Evolutionary conservation across 2,329 filamentous ascomycete genomes (phyloP).

Genomic region (Venturia carpophila): DNA sequence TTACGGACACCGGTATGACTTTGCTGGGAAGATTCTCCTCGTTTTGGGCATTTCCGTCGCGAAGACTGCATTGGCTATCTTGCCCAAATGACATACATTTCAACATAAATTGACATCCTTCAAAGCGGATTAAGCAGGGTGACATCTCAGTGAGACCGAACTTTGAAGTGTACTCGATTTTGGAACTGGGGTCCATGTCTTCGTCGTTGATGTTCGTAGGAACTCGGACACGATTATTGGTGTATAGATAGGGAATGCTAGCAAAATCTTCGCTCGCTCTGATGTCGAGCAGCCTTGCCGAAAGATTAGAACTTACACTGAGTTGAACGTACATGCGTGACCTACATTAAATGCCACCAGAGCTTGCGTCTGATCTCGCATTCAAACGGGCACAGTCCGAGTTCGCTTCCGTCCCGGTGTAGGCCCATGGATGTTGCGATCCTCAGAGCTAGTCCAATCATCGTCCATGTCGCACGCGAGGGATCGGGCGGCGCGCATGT

Average conservation of each 20-base stretch:
- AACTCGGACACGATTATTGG: slow-evolving; percentile 23
- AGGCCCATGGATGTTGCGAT: slow-evolving; percentile 28
- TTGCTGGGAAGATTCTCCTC: not conserved
- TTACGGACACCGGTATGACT: not conserved
- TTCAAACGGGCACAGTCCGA: slow-evolving; percentile 23
- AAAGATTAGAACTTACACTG: too few relatives aligned
- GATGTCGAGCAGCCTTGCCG: slow-evolving; percentile 23
- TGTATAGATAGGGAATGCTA: slow-evolving; percentile 24
- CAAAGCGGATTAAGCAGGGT: slow-evolving; percentile 19
- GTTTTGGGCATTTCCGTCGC: not conserved
- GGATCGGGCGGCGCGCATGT: not conserved
- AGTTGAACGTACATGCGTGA: too few relatives aligned
- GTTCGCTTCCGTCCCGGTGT: slow-evolving; percentile 24
- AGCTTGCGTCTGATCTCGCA: slow-evolving; percentile 27
- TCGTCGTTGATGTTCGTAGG: slow-evolving; percentile 29
- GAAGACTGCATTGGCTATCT: not conserved
- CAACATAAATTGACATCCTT: slow-evolving; percentile 3
- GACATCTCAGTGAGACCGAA: slow-evolving; percentile 27
- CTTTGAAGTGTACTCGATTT: slow-evolving; percentile 18
- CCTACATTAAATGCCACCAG: slow-evolving; percentile 27
- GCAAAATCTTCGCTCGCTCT: slow-evolving; percentile 28
- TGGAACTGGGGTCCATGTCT: slow-evolving; percentile 22
- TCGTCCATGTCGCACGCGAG: slow-evolving; percentile 24
- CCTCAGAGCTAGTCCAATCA: slow-evolving; percentile 27
- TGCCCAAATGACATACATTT: not conserved